Evolutionary conservation across 225 moss, liverwort and hornwort genomes (phyloP).

Genomic region (Straminergon stramineum): DNA sequence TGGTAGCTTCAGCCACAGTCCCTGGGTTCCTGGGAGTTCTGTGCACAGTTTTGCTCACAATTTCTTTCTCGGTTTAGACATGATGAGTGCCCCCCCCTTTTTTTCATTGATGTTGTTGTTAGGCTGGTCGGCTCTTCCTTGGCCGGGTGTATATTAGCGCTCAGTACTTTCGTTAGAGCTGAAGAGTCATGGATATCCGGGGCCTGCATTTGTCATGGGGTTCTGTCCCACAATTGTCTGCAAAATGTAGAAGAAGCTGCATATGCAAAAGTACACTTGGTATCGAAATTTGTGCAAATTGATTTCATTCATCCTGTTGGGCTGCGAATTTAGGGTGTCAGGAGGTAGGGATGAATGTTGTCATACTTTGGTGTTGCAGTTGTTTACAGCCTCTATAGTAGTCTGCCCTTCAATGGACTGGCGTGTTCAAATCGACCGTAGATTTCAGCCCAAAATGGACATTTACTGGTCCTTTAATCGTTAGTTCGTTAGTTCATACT

Average conservation of each 20-base stretch:
- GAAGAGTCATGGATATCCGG: conserved; percentile 18
- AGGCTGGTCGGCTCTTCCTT: conserved; percentile 84
- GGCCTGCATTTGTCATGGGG: conserved; percentile 24
- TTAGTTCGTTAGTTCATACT: too few relatives aligned
- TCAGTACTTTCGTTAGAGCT: conserved; percentile 14
- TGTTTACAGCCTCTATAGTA: too few relatives aligned
- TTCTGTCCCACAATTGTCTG: conserved; percentile 10
- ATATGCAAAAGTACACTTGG: conserved; percentile 44
- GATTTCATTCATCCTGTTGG: not conserved
- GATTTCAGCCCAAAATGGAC: too few relatives aligned
- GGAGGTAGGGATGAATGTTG: too few relatives aligned
- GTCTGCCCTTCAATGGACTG: too few relatives aligned
- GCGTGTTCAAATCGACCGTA: too few relatives aligned
- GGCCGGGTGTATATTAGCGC: conserved; percentile 94
- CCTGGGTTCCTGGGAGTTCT: conserved; percentile 3
- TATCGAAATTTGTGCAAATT: conserved; percentile 11
- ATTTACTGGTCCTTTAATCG: too few relatives aligned
- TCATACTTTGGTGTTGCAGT: too few relatives aligned
- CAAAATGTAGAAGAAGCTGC: conserved; percentile 36
- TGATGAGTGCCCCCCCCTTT: conserved; percentile 43
- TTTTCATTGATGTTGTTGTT: conserved; percentile 47
- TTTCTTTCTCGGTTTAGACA: conserved; percentile 52
- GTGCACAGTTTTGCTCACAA: conserved; percentile 78
- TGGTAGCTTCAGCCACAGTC: conserved; percentile 50
- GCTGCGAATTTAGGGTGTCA: too few relatives aligned